phyloP scores from a whole-genome alignment of 257 asterid genomes.

The Haberlea rhodopensis region DNA sequence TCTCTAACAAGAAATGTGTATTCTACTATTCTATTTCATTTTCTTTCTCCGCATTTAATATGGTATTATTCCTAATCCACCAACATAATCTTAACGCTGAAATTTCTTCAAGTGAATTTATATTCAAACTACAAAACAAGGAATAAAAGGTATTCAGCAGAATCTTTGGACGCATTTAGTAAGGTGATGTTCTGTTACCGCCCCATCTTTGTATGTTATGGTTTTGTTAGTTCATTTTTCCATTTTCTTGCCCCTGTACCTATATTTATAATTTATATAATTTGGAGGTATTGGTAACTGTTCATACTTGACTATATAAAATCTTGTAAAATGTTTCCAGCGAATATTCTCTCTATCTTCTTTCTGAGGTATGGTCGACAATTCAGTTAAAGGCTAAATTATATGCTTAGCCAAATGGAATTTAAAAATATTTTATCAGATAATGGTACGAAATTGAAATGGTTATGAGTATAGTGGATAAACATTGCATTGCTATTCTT shows the following conservation, averaged over 20 bases:
- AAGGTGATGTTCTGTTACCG: not conserved
- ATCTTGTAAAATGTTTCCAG: not conserved
- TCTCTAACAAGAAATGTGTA: constrained; percentile 39
- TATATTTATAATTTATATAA: too few relatives aligned
- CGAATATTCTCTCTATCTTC: not conserved
- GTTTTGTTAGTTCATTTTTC: too few relatives aligned
- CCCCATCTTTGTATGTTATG: not conserved
- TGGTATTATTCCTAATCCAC: not conserved
- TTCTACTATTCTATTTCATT: constrained; percentile 27
- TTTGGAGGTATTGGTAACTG: not conserved
- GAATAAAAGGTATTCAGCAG: not conserved
- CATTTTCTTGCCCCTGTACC: not conserved
- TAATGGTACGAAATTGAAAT: not conserved
- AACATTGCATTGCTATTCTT: not conserved
- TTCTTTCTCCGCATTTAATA: constrained; percentile 24
- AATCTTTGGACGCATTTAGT: not conserved
- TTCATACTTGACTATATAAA: not conserved
- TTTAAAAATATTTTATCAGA: not conserved
- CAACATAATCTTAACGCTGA: not conserved
- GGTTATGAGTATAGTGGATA: not conserved
- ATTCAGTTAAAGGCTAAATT: not conserved
- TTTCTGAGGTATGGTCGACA: not conserved
- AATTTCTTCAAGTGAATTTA: not conserved
- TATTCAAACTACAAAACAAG: not conserved
- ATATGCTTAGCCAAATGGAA: not conserved